Base-by-base conservation (phyloP, 139 green algal genomes). In the Chlamydomonas sphaeroides region DNA sequence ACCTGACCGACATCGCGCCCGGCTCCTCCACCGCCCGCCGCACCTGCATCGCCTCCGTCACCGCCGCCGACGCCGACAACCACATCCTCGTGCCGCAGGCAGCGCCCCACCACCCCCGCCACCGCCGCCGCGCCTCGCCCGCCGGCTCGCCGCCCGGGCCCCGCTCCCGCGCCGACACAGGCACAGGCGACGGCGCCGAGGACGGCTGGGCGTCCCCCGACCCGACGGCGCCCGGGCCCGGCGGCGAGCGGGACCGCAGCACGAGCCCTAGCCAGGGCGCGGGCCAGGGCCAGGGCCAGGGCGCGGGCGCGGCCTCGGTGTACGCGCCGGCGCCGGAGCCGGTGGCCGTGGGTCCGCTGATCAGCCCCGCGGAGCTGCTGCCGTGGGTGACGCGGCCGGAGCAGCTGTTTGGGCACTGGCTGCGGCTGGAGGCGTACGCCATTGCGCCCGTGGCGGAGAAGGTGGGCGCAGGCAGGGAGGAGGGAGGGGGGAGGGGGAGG, bases 381-480 rank as follows among this genome's bases (percentile, higher is more conserved):
- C 79, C 79, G 49, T 85, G 79, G 79, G 68, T 85, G 35, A 35
- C 6, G 25, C 39, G 30, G 36, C 79, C 79, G 1, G 53, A 69
- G 48, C 67, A 78, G 68, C 79, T 85, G 35, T 67, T 53, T 17
- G 67, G 79, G 6, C 79, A 85, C 68, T 85, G 79, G 79, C 48
- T 85, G 41, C 38, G 79, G 32, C 51, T 85, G 68, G 79, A 85
- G 70, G 80, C 80, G 42, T 86, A 75, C 49, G 69, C 80, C n/a
- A 51, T 86, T 15, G 70, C 73, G 18, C 80, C 80, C 5, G 48
- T 62, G 32, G 80, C 80, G 26, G 61, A 69, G 25, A 86, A 86
- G 59, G 61, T 85, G 68, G 51, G n/a, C n/a, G n/a, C n/a, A n/a
- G n/a, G n/a, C n/a, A n/a, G 62, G 42, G 68, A 76, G 26, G 68